phyloP scores from a whole-genome alignment of 140 eudicot species.

The Anethum foeniculum region DNA sequence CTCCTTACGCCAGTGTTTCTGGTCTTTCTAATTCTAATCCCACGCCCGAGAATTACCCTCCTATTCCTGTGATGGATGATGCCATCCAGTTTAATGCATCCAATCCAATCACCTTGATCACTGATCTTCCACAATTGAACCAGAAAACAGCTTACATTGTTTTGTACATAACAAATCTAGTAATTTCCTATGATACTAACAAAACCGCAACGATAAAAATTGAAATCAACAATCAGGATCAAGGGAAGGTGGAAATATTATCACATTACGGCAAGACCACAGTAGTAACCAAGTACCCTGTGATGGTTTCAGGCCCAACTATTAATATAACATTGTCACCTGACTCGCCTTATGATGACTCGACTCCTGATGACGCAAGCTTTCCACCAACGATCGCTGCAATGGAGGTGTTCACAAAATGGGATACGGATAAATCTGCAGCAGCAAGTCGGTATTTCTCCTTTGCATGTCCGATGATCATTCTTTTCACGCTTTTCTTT shows the following conservation, averaged over 20 bases:
- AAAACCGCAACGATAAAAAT: neutral
- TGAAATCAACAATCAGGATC: neutral
- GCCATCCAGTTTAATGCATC: neutral
- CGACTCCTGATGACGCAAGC: neutral
- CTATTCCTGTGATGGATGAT: neutral
- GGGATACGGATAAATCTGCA: neutral
- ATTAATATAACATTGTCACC: neutral
- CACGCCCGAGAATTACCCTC: slow-evolving; percentile 5
- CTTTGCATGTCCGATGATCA: neutral
- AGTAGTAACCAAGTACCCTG: neutral
- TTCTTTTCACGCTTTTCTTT: neutral
- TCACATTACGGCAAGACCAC: neutral
- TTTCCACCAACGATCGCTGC: slow-evolving; percentile 5
- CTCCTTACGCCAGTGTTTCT: neutral
- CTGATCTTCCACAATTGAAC: slow-evolving; percentile 3
- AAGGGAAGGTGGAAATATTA: neutral
- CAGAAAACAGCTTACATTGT: slow-evolving; percentile 7
- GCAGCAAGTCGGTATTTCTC: neutral
- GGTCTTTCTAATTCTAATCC: neutral
- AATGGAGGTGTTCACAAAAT: slow-evolving; percentile 7
- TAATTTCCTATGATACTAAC: too few species aligned
- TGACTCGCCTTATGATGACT: neutral
- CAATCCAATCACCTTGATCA: slow-evolving; percentile 2
- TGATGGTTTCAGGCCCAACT: neutral
- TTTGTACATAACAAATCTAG: neutral